Percentiles rank a stretch among this genome's conserved stretches.
phyloP scores from a whole-genome alignment of 768 basidiomycete species.

The Ramaria rubella region DNA sequence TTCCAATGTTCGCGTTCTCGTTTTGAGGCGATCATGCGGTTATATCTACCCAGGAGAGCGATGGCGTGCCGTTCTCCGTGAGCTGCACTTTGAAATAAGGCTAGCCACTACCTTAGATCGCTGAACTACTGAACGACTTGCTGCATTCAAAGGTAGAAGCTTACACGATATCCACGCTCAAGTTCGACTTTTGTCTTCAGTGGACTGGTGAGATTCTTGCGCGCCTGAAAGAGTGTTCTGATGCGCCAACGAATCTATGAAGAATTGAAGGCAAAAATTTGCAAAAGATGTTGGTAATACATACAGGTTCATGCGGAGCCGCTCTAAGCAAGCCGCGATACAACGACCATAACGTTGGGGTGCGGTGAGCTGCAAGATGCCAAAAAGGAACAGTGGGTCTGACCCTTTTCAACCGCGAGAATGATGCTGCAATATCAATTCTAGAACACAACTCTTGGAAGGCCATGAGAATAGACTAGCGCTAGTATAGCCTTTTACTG shows the following conservation, averaged over 20 bases:
- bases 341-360: constrained; percentile 71
- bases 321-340: constrained; percentile 62
- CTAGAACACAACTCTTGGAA: background rate
- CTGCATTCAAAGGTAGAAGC: constrained; percentile 13
- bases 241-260: constrained; percentile 55
- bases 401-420: constrained; percentile 53
- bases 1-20: constrained; percentile 44
- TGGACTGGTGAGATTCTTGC: constrained; percentile 49
- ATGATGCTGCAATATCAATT: constrained; percentile 3
- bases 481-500: too few relatives aligned
- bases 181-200: constrained; percentile 41
- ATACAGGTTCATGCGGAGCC: constrained; percentile 45
- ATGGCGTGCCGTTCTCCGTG: constrained; percentile 44
- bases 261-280: background rate
- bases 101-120: constrained; percentile 44
- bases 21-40: constrained; percentile 46
- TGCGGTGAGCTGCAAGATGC: constrained; percentile 59
- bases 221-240: constrained; percentile 43
- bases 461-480: background rate
- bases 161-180: constrained; percentile 50
- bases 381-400: constrained; percentile 62
- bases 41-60: constrained; percentile 50
- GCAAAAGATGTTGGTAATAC: constrained; percentile 16
- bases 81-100: constrained; percentile 46
- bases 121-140: background rate